Evolutionary conservation across 257 asterid genomes (phyloP), one percentile per base, ranked within the genome.

Genomic region (Euphrasia confusa): DNA sequence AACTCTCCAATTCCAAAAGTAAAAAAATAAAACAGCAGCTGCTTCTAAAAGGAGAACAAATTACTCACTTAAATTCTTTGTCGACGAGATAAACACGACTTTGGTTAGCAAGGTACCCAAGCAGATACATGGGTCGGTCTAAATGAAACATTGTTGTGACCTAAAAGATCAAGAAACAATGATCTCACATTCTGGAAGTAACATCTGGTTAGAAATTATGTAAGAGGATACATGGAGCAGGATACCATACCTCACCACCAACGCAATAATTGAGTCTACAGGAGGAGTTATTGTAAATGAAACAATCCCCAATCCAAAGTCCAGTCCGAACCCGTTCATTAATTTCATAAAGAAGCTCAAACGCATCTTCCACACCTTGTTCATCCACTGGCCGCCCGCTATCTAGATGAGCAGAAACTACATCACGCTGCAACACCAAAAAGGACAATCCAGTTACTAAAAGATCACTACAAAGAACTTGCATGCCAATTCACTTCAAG

Each of bases 231-330:
- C 45, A 30, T 18, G 58, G 59, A 33, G 35, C 39, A 54, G 52
- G 33, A 77, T 69, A 63, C 30, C 76, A 61, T 84, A 92, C 99
- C 96, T 92, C 97, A 63, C 94, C 98, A 54, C 98, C 99, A 1
- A 93, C 97, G 14, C 99, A 93, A 68, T 93, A 93, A 76, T 93
- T 93, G 53, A 93, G 96, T 68, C 94, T 89, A 96, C 94, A 89
- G 39, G 99, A 85, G 63, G 99, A 80, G 74, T 89, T 93, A 69
- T 72, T 93, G 83, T 93, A 93, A 70, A 93, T 93, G 72, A 93
- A 93, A 74, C 99, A 93, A 74, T 93, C 99, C 65, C 99, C 99
- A 54, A 93, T 96, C 99, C 99, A 93, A 52, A 89, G 45, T 69
- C 97, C 99, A 78, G 99, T 87, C 68, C 97, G 79, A 17, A 85